phyloP scores from a whole-genome alignment of 2,329 filamentous ascomycete species.

The Onygenales sp. region DNA sequence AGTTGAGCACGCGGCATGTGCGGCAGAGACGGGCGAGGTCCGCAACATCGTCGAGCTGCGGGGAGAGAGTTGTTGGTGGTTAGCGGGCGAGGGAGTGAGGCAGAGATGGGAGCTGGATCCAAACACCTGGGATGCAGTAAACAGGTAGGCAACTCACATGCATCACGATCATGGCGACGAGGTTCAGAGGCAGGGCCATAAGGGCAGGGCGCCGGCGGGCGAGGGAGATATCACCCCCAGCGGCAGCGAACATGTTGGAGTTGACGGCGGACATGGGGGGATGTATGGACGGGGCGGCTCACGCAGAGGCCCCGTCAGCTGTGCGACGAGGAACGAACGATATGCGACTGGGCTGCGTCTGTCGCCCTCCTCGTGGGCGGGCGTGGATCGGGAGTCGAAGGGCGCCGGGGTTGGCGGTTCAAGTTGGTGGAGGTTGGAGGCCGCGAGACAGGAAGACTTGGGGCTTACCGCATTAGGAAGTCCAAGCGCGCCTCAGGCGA shows the following conservation, averaged over 20 bases:
- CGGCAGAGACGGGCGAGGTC: slow-evolving; percentile 52
- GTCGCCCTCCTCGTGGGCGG: no score
- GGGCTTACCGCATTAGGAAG: no score
- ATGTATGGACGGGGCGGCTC: slow-evolving; percentile 19
- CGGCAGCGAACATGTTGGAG: slow-evolving; percentile 32
- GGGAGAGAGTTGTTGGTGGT: neutral
- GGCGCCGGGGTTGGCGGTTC: no score
- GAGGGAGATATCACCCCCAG: slow-evolving; percentile 6
- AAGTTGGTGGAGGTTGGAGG: no score
- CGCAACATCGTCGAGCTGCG: slow-evolving; percentile 46
- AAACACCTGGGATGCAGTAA: neutral
- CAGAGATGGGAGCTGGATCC: neutral
- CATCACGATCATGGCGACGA: slow-evolving; percentile 48
- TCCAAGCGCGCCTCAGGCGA: no score
- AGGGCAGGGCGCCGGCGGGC: slow-evolving; percentile 14
- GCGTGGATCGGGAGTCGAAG: no score
- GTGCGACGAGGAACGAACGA: slow-evolving; percentile 14
- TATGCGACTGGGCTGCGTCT: neutral
- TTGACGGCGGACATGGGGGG: slow-evolving; percentile 30
- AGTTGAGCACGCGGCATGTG: slow-evolving; percentile 53
- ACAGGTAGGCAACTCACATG: slow-evolving; percentile 32
- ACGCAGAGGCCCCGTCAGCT: slow-evolving; percentile 14
- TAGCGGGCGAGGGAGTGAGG: neutral
- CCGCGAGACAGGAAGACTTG: no score
- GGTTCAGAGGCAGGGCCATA: slow-evolving; percentile 45